These are phyloP conservation scores for Neocatenulostroma microsporum DNA, from an alignment of 2,329 filamentous ascomycete genomes.

Conservation along the genomic window DNA sequence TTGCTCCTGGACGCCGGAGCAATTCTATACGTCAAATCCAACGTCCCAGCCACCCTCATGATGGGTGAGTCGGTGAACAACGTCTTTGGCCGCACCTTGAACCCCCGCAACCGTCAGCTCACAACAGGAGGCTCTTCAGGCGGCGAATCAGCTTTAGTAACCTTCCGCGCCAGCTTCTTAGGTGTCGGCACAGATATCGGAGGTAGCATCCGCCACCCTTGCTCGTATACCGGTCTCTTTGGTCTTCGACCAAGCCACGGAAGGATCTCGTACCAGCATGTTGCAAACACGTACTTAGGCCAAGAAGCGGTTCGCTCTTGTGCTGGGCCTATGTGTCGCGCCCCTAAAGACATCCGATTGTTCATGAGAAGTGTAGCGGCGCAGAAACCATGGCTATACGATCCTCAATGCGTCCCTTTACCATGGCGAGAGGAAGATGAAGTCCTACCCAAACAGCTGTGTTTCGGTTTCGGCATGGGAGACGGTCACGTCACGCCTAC, in stretches of 20 bases:
- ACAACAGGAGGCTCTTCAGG: conserved; percentile 49
- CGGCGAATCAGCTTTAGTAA: conserved; percentile 50
- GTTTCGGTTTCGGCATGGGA: too few relatives aligned
- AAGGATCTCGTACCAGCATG: conserved; percentile 35
- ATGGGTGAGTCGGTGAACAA: conserved; percentile 47
- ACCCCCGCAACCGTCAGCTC: conserved; percentile 46
- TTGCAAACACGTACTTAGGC: conserved; percentile 46
- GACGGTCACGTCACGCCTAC: conserved; percentile 53
- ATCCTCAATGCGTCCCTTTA: conserved; percentile 50
- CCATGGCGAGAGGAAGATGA: conserved; percentile 42
- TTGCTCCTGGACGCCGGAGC: conserved; percentile 42
- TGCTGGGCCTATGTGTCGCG: conserved; percentile 50
- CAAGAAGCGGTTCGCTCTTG: conserved; percentile 47
- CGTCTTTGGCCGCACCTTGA: conserved; percentile 46
- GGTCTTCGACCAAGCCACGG: conserved; percentile 42
- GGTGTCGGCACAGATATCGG: conserved; percentile 51
- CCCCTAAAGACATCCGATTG: conserved; percentile 41
- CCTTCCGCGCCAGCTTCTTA: conserved; percentile 45
- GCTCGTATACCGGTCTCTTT: conserved; percentile 41
- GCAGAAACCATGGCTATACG: conserved; percentile 46
- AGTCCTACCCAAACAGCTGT: conserved; percentile 39
- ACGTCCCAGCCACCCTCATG: conserved; percentile 49
- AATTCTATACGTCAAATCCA: conserved; percentile 47
- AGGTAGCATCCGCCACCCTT: conserved; percentile 42
- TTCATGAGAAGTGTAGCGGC: conserved; percentile 37